These are phyloP conservation scores for Candida sphagnicola DNA, from an alignment of 805 yeast genomes.

Conservation along the genomic window DNA sequence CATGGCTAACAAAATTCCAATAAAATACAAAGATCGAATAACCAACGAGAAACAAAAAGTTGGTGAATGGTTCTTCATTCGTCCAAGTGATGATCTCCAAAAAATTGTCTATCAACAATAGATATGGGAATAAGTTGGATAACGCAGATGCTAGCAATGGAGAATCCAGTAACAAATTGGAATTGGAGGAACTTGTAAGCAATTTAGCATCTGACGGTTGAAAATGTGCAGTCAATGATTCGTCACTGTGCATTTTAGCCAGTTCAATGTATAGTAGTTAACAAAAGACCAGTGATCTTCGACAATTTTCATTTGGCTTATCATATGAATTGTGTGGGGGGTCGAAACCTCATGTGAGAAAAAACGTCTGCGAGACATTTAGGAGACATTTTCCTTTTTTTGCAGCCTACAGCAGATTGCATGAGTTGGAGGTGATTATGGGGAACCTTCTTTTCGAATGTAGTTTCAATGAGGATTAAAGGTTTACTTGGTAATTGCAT, in stretches of 20 bases:
- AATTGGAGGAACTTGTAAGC: constrained; percentile 24
- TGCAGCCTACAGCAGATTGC: not conserved
- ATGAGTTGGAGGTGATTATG: not conserved
- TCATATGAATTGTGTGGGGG: not conserved
- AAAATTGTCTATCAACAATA: constrained; percentile 40
- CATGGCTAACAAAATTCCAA: constrained; percentile 36
- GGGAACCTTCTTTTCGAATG: too few species aligned
- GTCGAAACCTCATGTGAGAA: not conserved
- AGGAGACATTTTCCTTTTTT: not conserved
- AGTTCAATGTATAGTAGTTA: not conserved
- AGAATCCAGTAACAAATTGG: constrained; percentile 33
- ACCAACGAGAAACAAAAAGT: constrained; percentile 36
- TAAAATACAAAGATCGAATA: constrained; percentile 38
- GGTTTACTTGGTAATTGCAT: too few species aligned
- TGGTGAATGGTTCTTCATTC: constrained; percentile 45
- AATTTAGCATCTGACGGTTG: constrained; percentile 36
- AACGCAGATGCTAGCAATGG: constrained; percentile 46
- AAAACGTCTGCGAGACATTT: not conserved
- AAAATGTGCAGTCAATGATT: constrained; percentile 16
- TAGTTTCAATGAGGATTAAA: too few species aligned
- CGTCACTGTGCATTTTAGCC: constrained; percentile 3
- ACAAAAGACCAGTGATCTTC: too few species aligned
- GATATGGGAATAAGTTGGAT: constrained; percentile 44
- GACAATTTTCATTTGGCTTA: too few species aligned
- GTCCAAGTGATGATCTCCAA: constrained; percentile 54